phyloP scores from a whole-genome alignment of 1,139 yeast genomes.

The Protomyces inouyei region DNA sequence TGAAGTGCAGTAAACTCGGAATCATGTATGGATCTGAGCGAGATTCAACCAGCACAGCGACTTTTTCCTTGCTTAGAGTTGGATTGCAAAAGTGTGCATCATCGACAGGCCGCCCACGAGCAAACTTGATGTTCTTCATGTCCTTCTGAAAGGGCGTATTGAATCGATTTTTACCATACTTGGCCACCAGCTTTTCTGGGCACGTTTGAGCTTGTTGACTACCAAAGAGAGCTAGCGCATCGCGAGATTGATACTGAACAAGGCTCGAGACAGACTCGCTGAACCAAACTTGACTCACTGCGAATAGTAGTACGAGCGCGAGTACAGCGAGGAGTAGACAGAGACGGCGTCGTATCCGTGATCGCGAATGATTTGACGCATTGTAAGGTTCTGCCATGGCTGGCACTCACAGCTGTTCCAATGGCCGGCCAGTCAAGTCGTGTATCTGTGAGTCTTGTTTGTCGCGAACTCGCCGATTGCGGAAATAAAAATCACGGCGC shows the following conservation, averaged over 20 bases:
- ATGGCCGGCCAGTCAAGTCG: too few species aligned
- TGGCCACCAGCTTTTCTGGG: neutral
- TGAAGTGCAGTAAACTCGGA: slow-evolving; percentile 13
- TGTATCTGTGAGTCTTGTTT: too few species aligned
- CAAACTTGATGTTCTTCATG: neutral
- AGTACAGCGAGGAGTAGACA: neutral
- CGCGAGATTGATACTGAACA: neutral
- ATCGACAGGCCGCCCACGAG: neutral
- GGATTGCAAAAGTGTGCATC: neutral
- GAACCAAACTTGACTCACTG: neutral
- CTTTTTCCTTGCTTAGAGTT: neutral
- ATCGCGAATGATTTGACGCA: neutral
- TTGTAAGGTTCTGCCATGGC: neutral
- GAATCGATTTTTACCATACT: neutral
- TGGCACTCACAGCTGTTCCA: too few species aligned
- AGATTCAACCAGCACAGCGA: slow-evolving; percentile 13
- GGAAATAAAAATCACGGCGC: too few species aligned
- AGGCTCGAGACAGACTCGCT: neutral
- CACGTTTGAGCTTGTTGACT: neutral
- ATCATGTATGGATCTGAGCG: slow-evolving; percentile 9
- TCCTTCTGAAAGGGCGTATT: neutral
- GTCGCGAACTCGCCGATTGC: too few species aligned
- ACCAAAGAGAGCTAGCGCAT: neutral
- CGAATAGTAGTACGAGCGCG: neutral
- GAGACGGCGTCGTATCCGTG: neutral